Conservation (phyloP, 2,329 filamentous ascomycete species). For the Talaromyces marneffei region DNA sequence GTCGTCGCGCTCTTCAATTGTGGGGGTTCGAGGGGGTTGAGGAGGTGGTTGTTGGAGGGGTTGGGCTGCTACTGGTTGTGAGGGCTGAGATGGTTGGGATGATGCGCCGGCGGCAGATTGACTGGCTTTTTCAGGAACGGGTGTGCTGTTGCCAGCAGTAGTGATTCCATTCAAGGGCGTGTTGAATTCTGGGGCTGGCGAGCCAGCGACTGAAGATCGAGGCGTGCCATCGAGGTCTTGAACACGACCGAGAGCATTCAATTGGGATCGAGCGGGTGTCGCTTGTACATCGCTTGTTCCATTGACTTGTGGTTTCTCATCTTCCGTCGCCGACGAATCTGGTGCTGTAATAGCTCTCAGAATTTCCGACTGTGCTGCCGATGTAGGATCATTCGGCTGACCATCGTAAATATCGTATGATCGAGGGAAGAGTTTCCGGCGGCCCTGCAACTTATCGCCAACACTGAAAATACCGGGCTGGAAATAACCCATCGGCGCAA, state of each 20-base stretch:
- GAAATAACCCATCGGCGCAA: slow-evolving; percentile 94
- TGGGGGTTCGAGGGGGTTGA: slow-evolving; percentile 34
- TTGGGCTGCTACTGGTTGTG: not conserved
- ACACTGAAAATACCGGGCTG: slow-evolving; percentile 77
- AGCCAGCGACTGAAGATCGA: slow-evolving; percentile 77
- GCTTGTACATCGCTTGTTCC: slow-evolving; percentile 29
- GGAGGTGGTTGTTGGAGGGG: slow-evolving; percentile 22
- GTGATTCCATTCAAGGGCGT: slow-evolving; percentile 51
- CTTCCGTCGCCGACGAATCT: slow-evolving; percentile 34
- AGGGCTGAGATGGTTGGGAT: not conserved
- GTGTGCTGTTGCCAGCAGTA: slow-evolving; percentile 26
- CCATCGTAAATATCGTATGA: slow-evolving; percentile 93
- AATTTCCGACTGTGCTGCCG: slow-evolving; percentile 70
- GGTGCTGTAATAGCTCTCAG: slow-evolving; percentile 47
- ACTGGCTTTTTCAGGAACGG: slow-evolving; percentile 27
- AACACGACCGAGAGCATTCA: slow-evolving; percentile 63
- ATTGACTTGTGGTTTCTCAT: slow-evolving; percentile 18
- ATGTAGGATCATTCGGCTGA: slow-evolving; percentile 83
- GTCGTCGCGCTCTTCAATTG: slow-evolving; percentile 62
- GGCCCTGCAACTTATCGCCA: slow-evolving; percentile 67
- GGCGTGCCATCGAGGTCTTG: slow-evolving; percentile 71
- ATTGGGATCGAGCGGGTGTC: slow-evolving; percentile 44
- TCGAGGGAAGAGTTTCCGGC: slow-evolving; percentile 74
- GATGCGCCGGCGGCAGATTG: not conserved
- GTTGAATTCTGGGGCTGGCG: slow-evolving; percentile 77